Evolutionary conservation across 2,329 filamentous ascomycete genomes (phyloP), one percentile per base, ranked within the genome.

Genomic region (Colletotrichum magnum): DNA sequence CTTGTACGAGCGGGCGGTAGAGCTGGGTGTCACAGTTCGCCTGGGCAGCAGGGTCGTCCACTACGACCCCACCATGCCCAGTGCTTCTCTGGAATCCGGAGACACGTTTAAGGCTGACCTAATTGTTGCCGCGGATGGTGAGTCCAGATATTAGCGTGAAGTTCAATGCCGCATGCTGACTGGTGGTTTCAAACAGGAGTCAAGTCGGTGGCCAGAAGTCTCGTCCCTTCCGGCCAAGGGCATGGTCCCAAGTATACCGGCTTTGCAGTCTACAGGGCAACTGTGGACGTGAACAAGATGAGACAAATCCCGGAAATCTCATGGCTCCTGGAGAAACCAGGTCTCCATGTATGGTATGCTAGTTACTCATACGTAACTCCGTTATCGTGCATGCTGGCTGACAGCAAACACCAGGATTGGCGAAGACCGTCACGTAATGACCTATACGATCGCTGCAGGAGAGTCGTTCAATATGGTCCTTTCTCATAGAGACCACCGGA

Each of bases 381-480:
- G 24, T 16, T 6, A 5, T 2, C 10, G 39, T 41, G 18, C 9
- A 32, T 12, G 16, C 5, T 52, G 4, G 5, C 47, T 60, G 32
- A 60, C 32, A 18, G 65, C 21, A 28, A 10, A 6, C 3, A 26
- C 7, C 41, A 82, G 80, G 81, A 79, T 84, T 43, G 82, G 82
- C 5, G 74, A 81, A 24, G 73, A 79, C 18, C 72, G 81, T 1
- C 83, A 85, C 66, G 81, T 83, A 13, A 85, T 86, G 81, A 80
- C 82, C 0, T 84, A 84, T 68, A 76, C 75, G 5, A 86, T 86
- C 10, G 77, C 81, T 1, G 75, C 74, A 1, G 81, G 82, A 2
- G 77, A 80, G 52, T 76, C 80, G 0, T 85, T 84, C 74, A 85
- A 85, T 69, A 81, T 85, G 79, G 83, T 85, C 0, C 73, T 85